Evolutionary conservation across 495 filamentous ascomycete species (phyloP).

Genomic region (Mycothermus thermophilus): DNA sequence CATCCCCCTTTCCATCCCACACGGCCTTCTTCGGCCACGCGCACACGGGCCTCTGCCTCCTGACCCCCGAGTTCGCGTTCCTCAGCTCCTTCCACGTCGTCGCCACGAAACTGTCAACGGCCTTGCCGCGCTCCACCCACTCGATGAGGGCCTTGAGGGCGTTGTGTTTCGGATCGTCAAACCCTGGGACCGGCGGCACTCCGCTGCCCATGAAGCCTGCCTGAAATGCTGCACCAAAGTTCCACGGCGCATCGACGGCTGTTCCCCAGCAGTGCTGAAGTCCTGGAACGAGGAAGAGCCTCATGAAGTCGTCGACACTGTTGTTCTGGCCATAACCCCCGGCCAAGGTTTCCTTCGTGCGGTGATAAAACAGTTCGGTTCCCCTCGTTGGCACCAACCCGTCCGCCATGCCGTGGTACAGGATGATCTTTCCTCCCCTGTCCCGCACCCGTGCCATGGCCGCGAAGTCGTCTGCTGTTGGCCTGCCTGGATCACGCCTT

Average conservation of each 20-base stretch:
- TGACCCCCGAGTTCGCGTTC: slow-evolving; percentile 20
- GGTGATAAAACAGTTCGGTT: slow-evolving; percentile 31
- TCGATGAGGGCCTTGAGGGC: slow-evolving; percentile 34
- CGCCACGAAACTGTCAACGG: slow-evolving; percentile 29
- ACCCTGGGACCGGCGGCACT: slow-evolving; percentile 25
- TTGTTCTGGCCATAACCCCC: slow-evolving; percentile 17
- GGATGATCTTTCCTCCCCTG: slow-evolving; percentile 40
- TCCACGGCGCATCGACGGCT: slow-evolving; percentile 32
- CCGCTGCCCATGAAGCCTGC: slow-evolving; percentile 13
- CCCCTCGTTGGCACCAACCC: slow-evolving; percentile 32
- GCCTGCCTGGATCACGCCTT: slow-evolving; percentile 22
- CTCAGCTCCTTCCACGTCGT: slow-evolving; percentile 28
- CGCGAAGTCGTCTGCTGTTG: slow-evolving; percentile 22
- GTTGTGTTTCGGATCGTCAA: slow-evolving; percentile 29
- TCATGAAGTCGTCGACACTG: slow-evolving; percentile 17
- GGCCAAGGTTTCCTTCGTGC: slow-evolving; percentile 19
- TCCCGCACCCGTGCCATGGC: slow-evolving; percentile 29
- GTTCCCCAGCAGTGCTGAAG: slow-evolving; percentile 28
- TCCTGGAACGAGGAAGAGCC: slow-evolving; percentile 30
- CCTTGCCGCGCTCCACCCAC: slow-evolving; percentile 37
- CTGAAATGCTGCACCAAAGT: slow-evolving; percentile 28
- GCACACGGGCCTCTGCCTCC: slow-evolving; percentile 32
- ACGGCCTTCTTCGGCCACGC: slow-evolving; percentile 26
- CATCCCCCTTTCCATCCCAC: slow-evolving; percentile 11
- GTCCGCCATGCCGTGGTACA: slow-evolving; percentile 45